Evolutionary conservation across 139 green algal genomes (phyloP), one percentile per base, ranked within the genome.

Genomic region (Chlorella vulgaris): DNA sequence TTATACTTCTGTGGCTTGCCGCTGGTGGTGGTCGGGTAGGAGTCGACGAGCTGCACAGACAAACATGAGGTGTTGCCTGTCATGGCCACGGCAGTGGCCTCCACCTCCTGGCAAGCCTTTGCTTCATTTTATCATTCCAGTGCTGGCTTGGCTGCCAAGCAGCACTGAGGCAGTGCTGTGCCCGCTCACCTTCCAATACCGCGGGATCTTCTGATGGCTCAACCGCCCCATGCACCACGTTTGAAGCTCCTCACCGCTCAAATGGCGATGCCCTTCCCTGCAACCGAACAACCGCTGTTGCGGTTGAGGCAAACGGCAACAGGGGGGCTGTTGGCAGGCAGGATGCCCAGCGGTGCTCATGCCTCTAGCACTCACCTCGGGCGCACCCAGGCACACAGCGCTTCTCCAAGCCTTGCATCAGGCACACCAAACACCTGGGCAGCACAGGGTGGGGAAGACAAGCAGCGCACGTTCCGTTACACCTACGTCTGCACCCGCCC

Each of bases 391-490:
- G 83, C 83, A 39, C 83, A 87, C 39, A 87, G 71, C 75, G 84
- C 67, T 68, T 87, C 83, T 3, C 83, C 83, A 19, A 58, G 70
- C 29, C 43, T 84, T 13, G 36, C 29, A 58, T 87, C 83, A 1
- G 83, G 76, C 53, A 87, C 83, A 1, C 83, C 83, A 87, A 87
- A 87, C 35, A 87, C 83, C 80, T 84, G 80, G 19, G 36, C 50
- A 60, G 22, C 47, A 55, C 47, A 55, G 13, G 47, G 15, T 15
- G 47, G 47, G n/a, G n/a, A n/a, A n/a, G n/a, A n/a, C n/a, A n/a
- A n/a, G n/a, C n/a, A n/a, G n/a, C n/a, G n/a, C n/a, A n/a, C n/a
- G n/a, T n/a, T n/a, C n/a, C n/a, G n/a, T n/a, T n/a, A n/a, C n/a
- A n/a, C n/a, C n/a, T n/a, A n/a, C n/a, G n/a, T n/a, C n/a, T n/a